These are phyloP conservation scores for Tolypocladium cylindrosporum DNA, from an alignment of 2,329 filamentous ascomycete genomes.

Conservation along the genomic window DNA sequence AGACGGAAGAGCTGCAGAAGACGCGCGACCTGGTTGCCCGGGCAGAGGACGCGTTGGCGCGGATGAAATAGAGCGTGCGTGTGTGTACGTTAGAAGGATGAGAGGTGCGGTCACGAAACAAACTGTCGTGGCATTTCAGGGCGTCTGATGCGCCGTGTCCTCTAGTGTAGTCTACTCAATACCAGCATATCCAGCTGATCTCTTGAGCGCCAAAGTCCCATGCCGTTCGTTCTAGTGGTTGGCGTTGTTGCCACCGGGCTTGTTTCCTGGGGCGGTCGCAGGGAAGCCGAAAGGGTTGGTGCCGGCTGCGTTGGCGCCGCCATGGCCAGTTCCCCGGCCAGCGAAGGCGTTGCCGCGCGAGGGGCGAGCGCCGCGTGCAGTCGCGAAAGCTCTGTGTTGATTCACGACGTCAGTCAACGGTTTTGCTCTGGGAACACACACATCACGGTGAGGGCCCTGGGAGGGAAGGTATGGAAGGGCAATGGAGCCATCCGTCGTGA, in stretches of 20 bases:
- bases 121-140: background rate
- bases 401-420: background rate
- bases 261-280: background rate
- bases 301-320: background rate
- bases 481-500: background rate
- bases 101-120: background rate
- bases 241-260: background rate
- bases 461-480: background rate
- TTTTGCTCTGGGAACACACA: background rate
- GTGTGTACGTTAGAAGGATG: background rate
- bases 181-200: slow-evolving; percentile 3
- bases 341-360: background rate
- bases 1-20: slow-evolving; percentile 24
- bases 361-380: background rate
- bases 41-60: slow-evolving; percentile 37
- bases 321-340: background rate
- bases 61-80: slow-evolving; percentile 28
- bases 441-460: background rate
- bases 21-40: slow-evolving; percentile 35
- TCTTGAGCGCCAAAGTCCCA: background rate
- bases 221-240: slow-evolving; percentile 1
- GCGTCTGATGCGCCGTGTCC: slow-evolving; percentile 6
- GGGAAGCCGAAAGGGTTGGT: background rate
- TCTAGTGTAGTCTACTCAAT: slow-evolving; percentile 19
- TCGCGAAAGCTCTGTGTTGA: background rate